Conservation (phyloP, 2,329 filamentous ascomycete genomes). For the Cylindrodendrum hubeiense region DNA sequence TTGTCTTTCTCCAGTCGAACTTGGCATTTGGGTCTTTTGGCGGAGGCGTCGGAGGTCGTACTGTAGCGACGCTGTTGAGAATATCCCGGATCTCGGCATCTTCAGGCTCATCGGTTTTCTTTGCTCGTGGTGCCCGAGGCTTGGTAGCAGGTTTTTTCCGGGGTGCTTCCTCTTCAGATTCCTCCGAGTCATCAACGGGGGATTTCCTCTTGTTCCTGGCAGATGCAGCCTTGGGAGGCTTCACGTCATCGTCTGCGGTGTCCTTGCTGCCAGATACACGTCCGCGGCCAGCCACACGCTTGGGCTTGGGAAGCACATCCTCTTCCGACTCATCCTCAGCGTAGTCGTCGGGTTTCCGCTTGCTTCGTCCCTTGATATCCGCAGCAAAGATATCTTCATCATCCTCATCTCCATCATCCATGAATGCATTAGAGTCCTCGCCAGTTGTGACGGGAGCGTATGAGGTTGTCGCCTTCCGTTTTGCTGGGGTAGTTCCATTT, state of each 20-base stretch:
- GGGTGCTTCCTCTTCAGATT: constrained; percentile 69
- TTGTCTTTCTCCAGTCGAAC: constrained; percentile 81
- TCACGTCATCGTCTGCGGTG: constrained; percentile 41
- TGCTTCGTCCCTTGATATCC: constrained; percentile 74
- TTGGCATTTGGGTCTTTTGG: constrained; percentile 77
- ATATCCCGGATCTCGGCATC: constrained; percentile 82
- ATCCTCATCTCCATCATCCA: constrained; percentile 77
- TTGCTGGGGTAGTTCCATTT: constrained; percentile 49
- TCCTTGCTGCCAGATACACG: constrained; percentile 38
- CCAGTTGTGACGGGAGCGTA: constrained; percentile 56
- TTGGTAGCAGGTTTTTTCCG: constrained; percentile 73
- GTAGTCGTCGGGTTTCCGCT: constrained; percentile 80
- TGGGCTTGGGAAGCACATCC: constrained; percentile 72
- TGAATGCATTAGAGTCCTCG: constrained; percentile 68
- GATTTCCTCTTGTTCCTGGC: constrained; percentile 70
- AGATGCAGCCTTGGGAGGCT: constrained; percentile 47
- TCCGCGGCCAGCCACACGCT: constrained; percentile 63
- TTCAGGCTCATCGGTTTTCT: constrained; percentile 76
- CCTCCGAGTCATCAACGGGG: constrained; percentile 65
- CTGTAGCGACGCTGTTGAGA: constrained; percentile 85
- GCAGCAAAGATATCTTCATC: constrained; percentile 88
- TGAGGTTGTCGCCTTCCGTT: constrained; percentile 57
- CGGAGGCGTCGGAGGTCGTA: constrained; percentile 87
- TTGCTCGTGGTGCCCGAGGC: constrained; percentile 68
- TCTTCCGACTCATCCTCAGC: constrained; percentile 81